Percentiles rank a stretch among this genome's conserved stretches.
These are phyloP conservation scores for Lipomyces sp. DNA, from an alignment of 805 yeast genomes.

Conservation along the genomic window DNA sequence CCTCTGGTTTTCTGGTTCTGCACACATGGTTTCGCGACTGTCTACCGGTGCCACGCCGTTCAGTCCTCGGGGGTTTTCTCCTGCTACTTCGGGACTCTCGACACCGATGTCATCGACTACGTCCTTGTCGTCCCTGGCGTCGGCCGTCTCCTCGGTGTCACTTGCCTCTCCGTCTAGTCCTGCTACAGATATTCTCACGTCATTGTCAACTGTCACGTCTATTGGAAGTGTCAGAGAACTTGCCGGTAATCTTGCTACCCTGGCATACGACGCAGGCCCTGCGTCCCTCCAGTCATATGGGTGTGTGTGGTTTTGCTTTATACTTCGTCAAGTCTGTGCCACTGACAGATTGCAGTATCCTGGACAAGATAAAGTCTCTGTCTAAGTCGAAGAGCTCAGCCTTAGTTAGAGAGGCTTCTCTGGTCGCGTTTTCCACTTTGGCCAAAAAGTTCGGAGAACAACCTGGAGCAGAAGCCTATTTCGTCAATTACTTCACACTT, in stretches of 20 bases:
- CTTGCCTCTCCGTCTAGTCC: conserved; percentile 67
- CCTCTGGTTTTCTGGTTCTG: background rate
- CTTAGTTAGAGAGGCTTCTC: conserved; percentile 75
- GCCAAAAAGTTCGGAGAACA: conserved; percentile 65
- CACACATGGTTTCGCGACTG: conserved; percentile 22
- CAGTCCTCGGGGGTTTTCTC: conserved; percentile 20
- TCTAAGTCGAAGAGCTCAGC: conserved; percentile 75
- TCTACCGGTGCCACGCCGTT: conserved; percentile 24
- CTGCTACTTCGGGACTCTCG: conserved; percentile 33
- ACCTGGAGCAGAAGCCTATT: conserved; percentile 53
- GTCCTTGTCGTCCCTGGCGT: conserved; percentile 59
- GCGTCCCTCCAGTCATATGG: conserved; percentile 52
- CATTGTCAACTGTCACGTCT: conserved; percentile 57
- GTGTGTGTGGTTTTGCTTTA: background rate
- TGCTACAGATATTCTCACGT: conserved; percentile 60
- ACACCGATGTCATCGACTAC: conserved; percentile 49
- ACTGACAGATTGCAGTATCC: conserved; percentile 46
- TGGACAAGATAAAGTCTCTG: conserved; percentile 66
- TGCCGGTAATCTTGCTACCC: conserved; percentile 58
- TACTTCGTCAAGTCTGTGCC: background rate
- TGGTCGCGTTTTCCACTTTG: conserved; percentile 61
- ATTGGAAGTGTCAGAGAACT: conserved; percentile 61
- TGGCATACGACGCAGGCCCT: conserved; percentile 54
- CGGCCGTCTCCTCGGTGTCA: conserved; percentile 55
- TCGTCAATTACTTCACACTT: conserved; percentile 63